Conservation (phyloP, 306 rosid genomes). For the Sphenostylis stenocarpa region DNA sequence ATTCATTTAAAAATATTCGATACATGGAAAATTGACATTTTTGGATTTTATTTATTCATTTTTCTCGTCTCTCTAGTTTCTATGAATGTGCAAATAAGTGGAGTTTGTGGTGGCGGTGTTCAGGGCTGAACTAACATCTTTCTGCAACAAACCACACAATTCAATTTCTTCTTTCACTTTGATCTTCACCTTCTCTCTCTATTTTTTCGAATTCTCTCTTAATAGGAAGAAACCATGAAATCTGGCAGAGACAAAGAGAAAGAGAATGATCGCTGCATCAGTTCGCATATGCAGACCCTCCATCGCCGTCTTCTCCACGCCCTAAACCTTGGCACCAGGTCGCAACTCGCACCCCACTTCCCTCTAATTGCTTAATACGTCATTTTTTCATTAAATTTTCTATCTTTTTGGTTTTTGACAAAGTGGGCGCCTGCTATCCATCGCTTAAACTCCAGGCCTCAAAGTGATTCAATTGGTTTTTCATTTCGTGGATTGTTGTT, state of each 20-base stretch:
- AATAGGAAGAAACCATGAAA: conserved; percentile 38
- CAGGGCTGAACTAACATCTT: not conserved
- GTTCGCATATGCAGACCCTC: conserved; percentile 51
- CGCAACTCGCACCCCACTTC: not conserved
- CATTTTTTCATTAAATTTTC: not conserved
- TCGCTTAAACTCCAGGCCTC: not conserved
- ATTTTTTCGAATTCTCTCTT: not conserved
- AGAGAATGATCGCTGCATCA: conserved; percentile 45
- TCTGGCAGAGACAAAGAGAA: conserved; percentile 51
- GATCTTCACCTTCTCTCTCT: not conserved
- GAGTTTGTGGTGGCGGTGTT: not conserved
- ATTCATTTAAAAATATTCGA: not conserved
- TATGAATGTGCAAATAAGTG: too few species aligned
- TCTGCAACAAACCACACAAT: not conserved
- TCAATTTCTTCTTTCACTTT: not conserved
- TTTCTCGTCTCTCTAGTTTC: not conserved
- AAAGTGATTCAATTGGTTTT: not conserved
- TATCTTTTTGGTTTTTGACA: not conserved
- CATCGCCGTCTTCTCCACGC: conserved; percentile 75
- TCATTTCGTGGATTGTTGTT: not conserved
- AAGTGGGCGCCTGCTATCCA: not conserved
- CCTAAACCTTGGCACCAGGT: conserved; percentile 81
- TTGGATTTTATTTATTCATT: not conserved
- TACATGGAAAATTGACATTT: not conserved
- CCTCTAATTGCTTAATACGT: not conserved